phyloP scores from a whole-genome alignment of 768 basidiomycete genomes.

The Psilocybe cyanescens region DNA sequence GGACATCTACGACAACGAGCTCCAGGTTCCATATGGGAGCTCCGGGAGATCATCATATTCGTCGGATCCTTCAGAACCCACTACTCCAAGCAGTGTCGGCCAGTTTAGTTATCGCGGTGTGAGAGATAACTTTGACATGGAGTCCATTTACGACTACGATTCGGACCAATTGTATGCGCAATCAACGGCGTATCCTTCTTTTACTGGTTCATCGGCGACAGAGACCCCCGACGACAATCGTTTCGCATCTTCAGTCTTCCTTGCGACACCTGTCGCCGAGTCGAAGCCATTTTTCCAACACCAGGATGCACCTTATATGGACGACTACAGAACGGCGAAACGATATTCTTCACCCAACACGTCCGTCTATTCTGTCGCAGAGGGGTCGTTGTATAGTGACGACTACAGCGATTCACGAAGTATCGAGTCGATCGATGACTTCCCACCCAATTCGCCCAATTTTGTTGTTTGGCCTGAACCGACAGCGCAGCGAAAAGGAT shows the following conservation, averaged over 20 bases:
- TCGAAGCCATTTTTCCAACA: constrained; percentile 22
- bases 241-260: constrained; percentile 26
- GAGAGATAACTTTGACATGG: constrained; percentile 14
- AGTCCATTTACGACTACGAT: constrained; percentile 13
- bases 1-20: constrained; percentile 17
- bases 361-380: constrained; percentile 27
- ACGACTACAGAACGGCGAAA: constrained; percentile 24
- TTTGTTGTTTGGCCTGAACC: constrained; percentile 13
- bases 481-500: constrained; percentile 6
- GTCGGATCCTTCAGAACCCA: constrained; percentile 23
- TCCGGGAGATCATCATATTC: constrained; percentile 23
- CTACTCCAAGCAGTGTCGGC: constrained; percentile 20
- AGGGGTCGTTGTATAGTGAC: constrained; percentile 14
- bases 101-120: constrained; percentile 2
- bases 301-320: constrained; percentile 15
- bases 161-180: constrained; percentile 13
- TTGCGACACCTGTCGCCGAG: constrained; percentile 25
- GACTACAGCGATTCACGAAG: constrained; percentile 15
- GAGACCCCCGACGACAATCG: constrained; percentile 25
- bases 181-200: constrained; percentile 17
- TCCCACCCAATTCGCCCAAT: constrained; percentile 21
- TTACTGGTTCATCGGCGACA: constrained; percentile 11
- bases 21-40: constrained; percentile 13
- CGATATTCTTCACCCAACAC: constrained; percentile 30
- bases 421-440: constrained; percentile 8